phyloP scores from a whole-genome alignment of 2,329 filamentous ascomycete genomes.

The Phaeomoniella chlamydospora region DNA sequence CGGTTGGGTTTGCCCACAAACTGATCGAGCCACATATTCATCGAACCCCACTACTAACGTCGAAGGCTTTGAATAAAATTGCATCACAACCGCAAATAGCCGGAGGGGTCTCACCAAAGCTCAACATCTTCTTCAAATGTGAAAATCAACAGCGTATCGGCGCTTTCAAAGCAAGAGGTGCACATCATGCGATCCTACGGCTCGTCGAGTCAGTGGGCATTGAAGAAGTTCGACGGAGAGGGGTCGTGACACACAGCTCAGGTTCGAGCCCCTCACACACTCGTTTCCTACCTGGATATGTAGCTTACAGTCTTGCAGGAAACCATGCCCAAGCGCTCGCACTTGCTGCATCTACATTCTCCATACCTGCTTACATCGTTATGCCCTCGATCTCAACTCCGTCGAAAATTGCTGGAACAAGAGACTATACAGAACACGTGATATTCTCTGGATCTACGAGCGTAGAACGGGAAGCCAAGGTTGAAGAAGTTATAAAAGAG shows the following conservation, averaged over 20 bases:
- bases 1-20: conserved; percentile 56
- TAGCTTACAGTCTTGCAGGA: conserved; percentile 34
- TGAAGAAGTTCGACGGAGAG: conserved; percentile 46
- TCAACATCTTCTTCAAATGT: conserved; percentile 85
- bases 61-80: conserved; percentile 55
- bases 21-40: conserved; percentile 67
- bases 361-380: conserved; percentile 71
- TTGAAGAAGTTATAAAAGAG: conserved; percentile 49
- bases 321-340: conserved; percentile 92
- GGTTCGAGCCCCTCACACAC: conserved; percentile 44
- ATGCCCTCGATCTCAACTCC: conserved; percentile 79
- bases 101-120: conserved; percentile 30
- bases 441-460: conserved; percentile 72
- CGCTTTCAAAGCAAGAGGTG: conserved; percentile 84
- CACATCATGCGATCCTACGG: conserved; percentile 69
- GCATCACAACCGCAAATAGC: conserved; percentile 47
- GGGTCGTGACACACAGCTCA: conserved; percentile 81
- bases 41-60: conserved; percentile 70
- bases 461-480: conserved; percentile 65
- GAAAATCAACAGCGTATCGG: conserved; percentile 86
- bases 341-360: conserved; percentile 60
- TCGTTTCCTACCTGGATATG: not conserved
- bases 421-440: conserved; percentile 61
- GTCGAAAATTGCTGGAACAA: conserved; percentile 76
- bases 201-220: conserved; percentile 49